Evolutionary conservation across 257 asterid genomes (phyloP).

Genomic region (Handroanthus guayacan): DNA sequence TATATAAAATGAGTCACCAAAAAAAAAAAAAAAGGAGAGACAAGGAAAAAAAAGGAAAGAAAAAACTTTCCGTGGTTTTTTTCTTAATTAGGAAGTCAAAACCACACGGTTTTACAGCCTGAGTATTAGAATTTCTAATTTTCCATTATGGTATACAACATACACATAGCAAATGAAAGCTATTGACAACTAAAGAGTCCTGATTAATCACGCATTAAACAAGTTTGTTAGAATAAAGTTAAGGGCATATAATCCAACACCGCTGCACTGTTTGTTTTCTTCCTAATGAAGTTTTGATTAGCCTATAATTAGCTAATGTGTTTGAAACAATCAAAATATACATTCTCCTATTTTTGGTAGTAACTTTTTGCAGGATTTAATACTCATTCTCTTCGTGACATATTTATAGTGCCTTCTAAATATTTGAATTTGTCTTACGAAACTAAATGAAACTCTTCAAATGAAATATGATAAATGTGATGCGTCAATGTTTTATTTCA

Average conservation of each 20-base stretch:
- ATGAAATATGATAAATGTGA: no score
- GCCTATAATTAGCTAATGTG: not conserved
- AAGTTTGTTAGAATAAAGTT: not conserved
- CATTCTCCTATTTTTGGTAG: no score
- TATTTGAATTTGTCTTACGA: no score
- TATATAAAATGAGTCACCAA: no score
- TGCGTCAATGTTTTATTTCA: no score
- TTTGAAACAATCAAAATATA: not conserved
- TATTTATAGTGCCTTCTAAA: no score
- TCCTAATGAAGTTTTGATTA: not conserved
- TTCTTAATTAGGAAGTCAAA: not conserved
- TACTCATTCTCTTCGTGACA: not conserved
- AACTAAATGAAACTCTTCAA: no score
- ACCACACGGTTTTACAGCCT: not conserved
- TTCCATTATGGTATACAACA: not conserved
- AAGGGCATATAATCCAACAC: not conserved
- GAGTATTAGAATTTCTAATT: not conserved
- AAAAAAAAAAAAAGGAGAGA: no score
- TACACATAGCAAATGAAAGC: not conserved
- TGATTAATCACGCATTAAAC: not conserved
- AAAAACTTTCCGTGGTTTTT: not conserved
- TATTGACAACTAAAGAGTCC: not conserved
- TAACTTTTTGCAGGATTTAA: not conserved
- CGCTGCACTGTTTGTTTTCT: slow-evolving; percentile 8
- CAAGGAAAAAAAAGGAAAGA: no score